These are phyloP conservation scores for Fagopyrum homotropicum DNA, from an alignment of 148 eudicot species.

Conservation along the genomic window DNA sequence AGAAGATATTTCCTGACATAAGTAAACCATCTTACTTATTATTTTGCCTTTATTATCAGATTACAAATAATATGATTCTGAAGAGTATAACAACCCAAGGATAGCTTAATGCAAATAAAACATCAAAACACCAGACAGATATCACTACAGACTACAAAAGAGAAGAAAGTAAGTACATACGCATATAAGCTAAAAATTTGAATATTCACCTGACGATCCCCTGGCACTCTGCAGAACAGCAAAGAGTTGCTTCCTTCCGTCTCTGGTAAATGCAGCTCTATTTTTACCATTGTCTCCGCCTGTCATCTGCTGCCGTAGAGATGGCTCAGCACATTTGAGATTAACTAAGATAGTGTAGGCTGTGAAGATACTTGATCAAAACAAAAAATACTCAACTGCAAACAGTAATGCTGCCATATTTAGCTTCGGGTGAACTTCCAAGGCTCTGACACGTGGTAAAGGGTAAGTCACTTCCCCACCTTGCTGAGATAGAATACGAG, in stretches of 20 bases:
- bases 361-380: constrained; percentile 1
- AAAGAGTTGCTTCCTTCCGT: constrained; percentile 94
- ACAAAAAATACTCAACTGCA: constrained; percentile 59
- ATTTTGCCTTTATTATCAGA: neutral
- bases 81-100: neutral
- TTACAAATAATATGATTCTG: neutral
- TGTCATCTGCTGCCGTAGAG: constrained; percentile 46
- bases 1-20: neutral
- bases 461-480: constrained; percentile 98
- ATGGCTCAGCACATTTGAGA: neutral
- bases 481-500: constrained; percentile 91
- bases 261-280: constrained; percentile 87
- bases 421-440: constrained; percentile 82
- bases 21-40: neutral
- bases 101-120: neutral
- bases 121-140: neutral
- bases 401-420: constrained; percentile 81
- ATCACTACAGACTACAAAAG: neutral
- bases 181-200: neutral
- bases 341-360: neutral
- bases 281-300: constrained; percentile 66
- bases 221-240: constrained; percentile 96
- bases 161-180: neutral
- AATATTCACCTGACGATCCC: constrained; percentile 86
- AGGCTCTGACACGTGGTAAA: constrained; percentile 73